phyloP scores from a whole-genome alignment of 2,329 filamentous ascomycete species.

The Sclerotiophoma versabilis region DNA sequence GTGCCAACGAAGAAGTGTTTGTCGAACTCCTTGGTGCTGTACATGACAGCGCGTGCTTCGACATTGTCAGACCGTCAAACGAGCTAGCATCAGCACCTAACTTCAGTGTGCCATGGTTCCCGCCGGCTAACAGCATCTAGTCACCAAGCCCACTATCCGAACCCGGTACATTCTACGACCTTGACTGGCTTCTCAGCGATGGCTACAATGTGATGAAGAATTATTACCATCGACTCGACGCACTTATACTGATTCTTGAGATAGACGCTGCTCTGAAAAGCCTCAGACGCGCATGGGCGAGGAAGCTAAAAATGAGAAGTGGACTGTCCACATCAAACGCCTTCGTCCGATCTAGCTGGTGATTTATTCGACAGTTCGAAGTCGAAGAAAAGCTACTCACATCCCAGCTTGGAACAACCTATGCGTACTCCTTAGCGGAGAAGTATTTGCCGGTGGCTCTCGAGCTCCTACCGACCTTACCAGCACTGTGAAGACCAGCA shows the following conservation, averaged over 20 bases:
- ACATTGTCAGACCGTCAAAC: conserved; percentile 28
- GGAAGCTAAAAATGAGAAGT: conserved; percentile 24
- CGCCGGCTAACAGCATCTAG: conserved; percentile 23
- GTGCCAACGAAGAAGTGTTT: conserved; percentile 48
- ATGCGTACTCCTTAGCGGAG: conserved; percentile 33
- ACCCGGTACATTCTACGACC: conserved; percentile 31
- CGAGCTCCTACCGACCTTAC: no score
- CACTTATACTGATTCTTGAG: conserved; percentile 33
- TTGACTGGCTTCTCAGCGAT: conserved; percentile 28
- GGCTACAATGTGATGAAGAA: conserved; percentile 31
- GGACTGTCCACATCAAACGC: conserved; percentile 28
- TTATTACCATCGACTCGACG: conserved; percentile 28
- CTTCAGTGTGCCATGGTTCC: conserved; percentile 34
- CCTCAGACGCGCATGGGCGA: conserved; percentile 23
- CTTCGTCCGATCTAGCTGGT: conserved; percentile 16
- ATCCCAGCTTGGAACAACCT: conserved; percentile 36
- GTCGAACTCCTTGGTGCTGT: conserved; percentile 51
- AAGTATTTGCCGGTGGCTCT: conserved; percentile 19
- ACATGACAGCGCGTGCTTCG: conserved; percentile 52
- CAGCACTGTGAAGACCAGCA: background rate
- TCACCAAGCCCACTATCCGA: conserved; percentile 31
- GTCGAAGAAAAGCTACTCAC: conserved; percentile 6
- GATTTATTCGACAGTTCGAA: conserved; percentile 19
- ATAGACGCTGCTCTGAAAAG: conserved; percentile 23
- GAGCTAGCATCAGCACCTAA: conserved; percentile 31